phyloP scores from a whole-genome alignment of 176 grass and related monocot genomes.

The Coix lacrymajobi region DNA sequence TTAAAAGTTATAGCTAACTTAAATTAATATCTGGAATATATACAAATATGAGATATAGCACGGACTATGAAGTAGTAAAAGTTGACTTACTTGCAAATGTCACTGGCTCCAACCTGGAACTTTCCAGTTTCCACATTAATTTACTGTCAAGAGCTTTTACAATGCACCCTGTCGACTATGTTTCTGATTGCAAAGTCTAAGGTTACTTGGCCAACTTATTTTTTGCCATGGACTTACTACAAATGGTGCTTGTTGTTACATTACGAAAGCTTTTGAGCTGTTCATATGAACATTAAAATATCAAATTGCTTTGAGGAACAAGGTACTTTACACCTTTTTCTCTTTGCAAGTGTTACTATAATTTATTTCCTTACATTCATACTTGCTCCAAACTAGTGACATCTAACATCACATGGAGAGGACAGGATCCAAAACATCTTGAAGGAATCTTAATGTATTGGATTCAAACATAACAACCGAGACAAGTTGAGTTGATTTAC shows the following conservation, averaged over 20 bases:
- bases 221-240: neutral
- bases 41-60: neutral
- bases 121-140: neutral
- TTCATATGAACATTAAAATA: neutral
- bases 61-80: neutral
- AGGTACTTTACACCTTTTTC: neutral
- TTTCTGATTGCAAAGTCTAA: neutral
- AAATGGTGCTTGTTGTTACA: neutral
- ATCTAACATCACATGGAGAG: neutral
- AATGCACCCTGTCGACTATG: neutral
- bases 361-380: neutral
- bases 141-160: constrained; percentile 6
- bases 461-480: neutral
- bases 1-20: constrained; percentile 30
- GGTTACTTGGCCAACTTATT: neutral
- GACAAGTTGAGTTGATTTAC: neutral
- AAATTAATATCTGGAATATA: constrained; percentile 7
- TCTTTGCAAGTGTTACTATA: neutral
- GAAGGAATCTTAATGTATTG: neutral
- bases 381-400: neutral
- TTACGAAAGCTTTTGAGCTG: constrained; percentile 14
- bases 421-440: neutral
- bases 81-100: neutral
- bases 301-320: constrained; percentile 1
- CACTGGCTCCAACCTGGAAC: neutral